phyloP scores from a whole-genome alignment of 768 basidiomycete species.

The Heimioporus sp. region DNA sequence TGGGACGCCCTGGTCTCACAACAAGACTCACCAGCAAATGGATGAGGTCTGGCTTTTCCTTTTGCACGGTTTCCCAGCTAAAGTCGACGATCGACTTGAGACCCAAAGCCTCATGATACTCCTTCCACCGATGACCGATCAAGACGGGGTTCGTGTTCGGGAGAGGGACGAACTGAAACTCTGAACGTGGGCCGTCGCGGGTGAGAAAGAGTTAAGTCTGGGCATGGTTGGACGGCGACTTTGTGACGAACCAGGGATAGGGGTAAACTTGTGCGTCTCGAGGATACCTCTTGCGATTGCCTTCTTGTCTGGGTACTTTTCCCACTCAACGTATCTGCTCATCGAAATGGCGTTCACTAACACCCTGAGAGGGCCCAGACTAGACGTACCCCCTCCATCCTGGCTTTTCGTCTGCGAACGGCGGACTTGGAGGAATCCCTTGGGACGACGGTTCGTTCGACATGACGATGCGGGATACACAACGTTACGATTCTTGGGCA shows the following conservation, averaged over 20 bases:
- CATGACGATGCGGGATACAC: neutral
- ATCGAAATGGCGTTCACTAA: neutral
- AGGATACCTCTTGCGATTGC: slow-evolving; percentile 8
- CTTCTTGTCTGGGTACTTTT: slow-evolving; percentile 13
- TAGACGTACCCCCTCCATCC: slow-evolving; percentile 14
- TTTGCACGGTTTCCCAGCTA: slow-evolving; percentile 51
- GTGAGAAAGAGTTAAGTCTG: neutral
- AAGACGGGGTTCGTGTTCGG: slow-evolving; percentile 51
- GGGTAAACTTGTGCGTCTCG: slow-evolving; percentile 10
- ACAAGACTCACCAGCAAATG: slow-evolving; percentile 36
- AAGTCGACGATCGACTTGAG: slow-evolving; percentile 43
- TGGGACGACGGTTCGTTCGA: neutral
- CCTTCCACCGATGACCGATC: slow-evolving; percentile 50
- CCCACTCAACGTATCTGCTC: slow-evolving; percentile 15
- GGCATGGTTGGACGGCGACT: no score
- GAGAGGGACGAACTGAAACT: slow-evolving; percentile 48
- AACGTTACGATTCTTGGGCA: no score
- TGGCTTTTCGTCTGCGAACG: slow-evolving; percentile 13
- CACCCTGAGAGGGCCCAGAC: no score
- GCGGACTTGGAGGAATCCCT: neutral
- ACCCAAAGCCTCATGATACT: slow-evolving; percentile 51
- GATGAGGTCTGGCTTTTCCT: slow-evolving; percentile 50
- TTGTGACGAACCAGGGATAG: slow-evolving; percentile 6
- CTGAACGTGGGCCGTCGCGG: slow-evolving; percentile 18
- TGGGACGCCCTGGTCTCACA: neutral